These are phyloP conservation scores for Apiotrichum laibachii DNA, from an alignment of 1,284 basidiomycete species.

Conservation along the genomic window DNA sequence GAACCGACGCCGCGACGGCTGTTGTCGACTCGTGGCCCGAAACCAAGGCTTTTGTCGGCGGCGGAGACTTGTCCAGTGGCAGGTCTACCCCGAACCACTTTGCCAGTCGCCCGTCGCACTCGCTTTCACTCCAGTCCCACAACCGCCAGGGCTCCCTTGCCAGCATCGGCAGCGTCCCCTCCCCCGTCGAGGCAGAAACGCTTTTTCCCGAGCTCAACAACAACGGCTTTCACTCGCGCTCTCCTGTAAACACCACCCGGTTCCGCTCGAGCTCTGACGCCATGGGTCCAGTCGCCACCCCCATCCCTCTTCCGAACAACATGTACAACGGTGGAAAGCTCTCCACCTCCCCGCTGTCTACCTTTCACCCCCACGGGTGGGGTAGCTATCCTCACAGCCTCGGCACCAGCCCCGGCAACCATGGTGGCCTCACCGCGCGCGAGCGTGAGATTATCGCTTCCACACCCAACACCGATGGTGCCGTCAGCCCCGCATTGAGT, in stretches of 20 bases:
- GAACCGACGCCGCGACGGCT: background rate
- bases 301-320: background rate
- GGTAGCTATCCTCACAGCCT: background rate
- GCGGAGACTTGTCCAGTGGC: conserved; percentile 37
- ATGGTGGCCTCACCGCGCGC: background rate
- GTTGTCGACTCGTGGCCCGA: conserved; percentile 29
- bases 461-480: conserved; percentile 7
- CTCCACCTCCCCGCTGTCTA: conserved; percentile 1
- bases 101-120: background rate
- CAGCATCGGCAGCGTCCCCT: conserved; percentile 17
- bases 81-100: background rate
- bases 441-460: conserved; percentile 4
- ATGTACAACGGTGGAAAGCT: background rate
- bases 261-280: background rate
- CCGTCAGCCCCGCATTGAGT: conserved; percentile 31
- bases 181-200: conserved; percentile 8
- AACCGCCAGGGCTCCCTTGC: conserved; percentile 12
- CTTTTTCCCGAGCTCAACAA: background rate
- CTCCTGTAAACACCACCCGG: background rate
- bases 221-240: background rate
- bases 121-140: background rate
- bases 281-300: background rate
- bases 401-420: conserved; percentile 2
- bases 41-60: conserved; percentile 42
- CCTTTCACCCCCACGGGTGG: background rate